These are phyloP conservation scores for Sungouiella blattae DNA, from an alignment of 805 yeast species.

Conservation along the genomic window DNA sequence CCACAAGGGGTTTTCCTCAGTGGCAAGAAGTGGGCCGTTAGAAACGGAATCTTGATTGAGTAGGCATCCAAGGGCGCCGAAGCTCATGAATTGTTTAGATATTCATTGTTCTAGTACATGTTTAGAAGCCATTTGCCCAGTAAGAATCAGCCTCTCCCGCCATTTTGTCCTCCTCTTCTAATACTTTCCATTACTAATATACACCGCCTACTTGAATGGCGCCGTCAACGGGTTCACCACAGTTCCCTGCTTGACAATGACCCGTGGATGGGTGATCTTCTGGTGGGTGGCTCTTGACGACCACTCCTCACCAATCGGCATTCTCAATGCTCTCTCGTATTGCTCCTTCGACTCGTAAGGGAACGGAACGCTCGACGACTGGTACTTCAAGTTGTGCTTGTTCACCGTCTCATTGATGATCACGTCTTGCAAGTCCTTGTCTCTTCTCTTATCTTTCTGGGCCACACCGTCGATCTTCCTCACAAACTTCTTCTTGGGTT, in stretches of 20 bases:
- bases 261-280: constrained; percentile 82
- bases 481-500: constrained; percentile 56
- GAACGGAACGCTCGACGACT: constrained; percentile 87
- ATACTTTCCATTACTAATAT: too few species aligned
- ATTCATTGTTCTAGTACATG: too few species aligned
- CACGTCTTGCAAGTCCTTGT: constrained; percentile 72
- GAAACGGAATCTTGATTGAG: constrained; percentile 65
- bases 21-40: constrained; percentile 73
- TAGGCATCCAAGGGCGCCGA: too few species aligned
- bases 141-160: too few species aligned
- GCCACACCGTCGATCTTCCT: constrained; percentile 77
- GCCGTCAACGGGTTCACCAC: constrained; percentile 90
- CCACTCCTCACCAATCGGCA: constrained; percentile 99
- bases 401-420: constrained; percentile 85
- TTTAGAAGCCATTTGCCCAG: too few species aligned
- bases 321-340: constrained; percentile 86
- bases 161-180: too few species aligned
- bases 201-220: constrained; percentile 64
- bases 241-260: constrained; percentile 80
- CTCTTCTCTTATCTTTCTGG: constrained; percentile 67
- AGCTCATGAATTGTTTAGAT: too few species aligned
- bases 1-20: constrained; percentile 80
- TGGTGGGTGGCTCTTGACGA: constrained; percentile 83
- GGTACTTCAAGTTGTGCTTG: constrained; percentile 82
- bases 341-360: constrained; percentile 93